Evolutionary conservation across 805 yeast species (phyloP).

Genomic region (Lachancea meyersii): DNA sequence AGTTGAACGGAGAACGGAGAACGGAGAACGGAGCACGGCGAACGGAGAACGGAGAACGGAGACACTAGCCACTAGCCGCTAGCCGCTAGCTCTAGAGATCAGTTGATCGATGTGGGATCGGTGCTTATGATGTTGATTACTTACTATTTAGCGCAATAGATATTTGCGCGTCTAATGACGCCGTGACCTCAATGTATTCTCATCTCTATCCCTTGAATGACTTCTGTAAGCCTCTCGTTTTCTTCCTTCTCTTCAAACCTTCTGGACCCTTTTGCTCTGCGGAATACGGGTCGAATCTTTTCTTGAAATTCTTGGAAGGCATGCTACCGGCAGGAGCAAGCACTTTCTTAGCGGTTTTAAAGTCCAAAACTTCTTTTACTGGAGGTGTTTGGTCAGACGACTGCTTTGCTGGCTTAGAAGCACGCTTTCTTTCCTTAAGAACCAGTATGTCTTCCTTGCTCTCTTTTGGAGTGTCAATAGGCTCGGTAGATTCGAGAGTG

Average conservation of each 20-base stretch:
- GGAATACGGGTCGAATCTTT: constrained; percentile 55
- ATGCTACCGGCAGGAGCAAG: constrained; percentile 24
- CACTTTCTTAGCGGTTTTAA: constrained; percentile 39
- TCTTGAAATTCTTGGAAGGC: constrained; percentile 17
- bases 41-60: too few relatives aligned
- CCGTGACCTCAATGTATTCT: not conserved
- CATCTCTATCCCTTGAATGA: constrained; percentile 23
- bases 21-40: too few relatives aligned
- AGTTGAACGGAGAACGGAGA: too few relatives aligned
- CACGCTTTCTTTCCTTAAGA: constrained; percentile 26
- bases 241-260: constrained; percentile 41
- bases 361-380: constrained; percentile 37
- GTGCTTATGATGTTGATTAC: too few relatives aligned
- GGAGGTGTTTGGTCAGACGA: constrained; percentile 7
- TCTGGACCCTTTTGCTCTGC: constrained; percentile 46
- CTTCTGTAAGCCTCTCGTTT: constrained; percentile 25
- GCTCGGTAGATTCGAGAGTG: constrained; percentile 5
- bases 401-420: constrained; percentile 5
- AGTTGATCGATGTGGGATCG: too few relatives aligned
- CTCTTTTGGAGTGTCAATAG: not conserved
- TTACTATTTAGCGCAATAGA: too few relatives aligned
- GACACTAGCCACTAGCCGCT: too few relatives aligned
- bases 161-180: too few relatives aligned
- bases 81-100: too few relatives aligned
- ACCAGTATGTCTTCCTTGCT: constrained; percentile 38